Base-by-base conservation (phyloP, 1,284 basidiomycete species). In the Baeospora myosura region DNA sequence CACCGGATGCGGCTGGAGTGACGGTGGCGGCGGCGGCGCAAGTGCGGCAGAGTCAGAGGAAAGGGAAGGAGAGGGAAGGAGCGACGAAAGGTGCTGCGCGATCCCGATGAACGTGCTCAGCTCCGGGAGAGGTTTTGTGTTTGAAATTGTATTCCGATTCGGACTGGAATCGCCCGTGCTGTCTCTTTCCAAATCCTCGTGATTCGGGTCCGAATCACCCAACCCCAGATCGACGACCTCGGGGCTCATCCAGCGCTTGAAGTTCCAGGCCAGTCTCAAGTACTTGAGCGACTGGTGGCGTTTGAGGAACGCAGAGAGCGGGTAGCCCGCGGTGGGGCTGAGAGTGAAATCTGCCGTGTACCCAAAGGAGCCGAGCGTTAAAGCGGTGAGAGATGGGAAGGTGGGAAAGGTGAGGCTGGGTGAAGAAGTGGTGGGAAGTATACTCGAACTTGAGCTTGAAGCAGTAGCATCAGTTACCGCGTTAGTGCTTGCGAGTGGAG, bases 301-400 rank as follows among this genome's bases (percentile, higher is more conserved):
- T 5, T 61, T 52, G 16, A 70, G 52, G 48, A 69, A 68, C 1
- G 46, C 35, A 3, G 50, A 53, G 22, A 67, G 56, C 1, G 51
- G 40, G 3, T 46, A 38, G 11, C 57, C 57, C 6, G 54, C 49
- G 0, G 56, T 57, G 1, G 58, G 55, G 1, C 61, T 64, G 11
- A 72, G 51, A 2, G 60, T 50, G 47, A 68, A 68, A 40, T 72
- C 65, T 21, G 42, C 45, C 37, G 64, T 60, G 47, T 69, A 71
- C 2, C 68, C 68, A 45, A 71, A 72, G 5, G 65, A 63, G 24
- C 69, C 69, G 1, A 72, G 60, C 2, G 68, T 69, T 8, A 71
- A 58, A 4, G 61, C 61, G 23, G 62, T 55, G 4, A 71, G 53
- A 20, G 53, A 55, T 0, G 63, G 60, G 60, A 62, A 69, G 41